Evolutionary conservation across 108 stramenopile species (phyloP).

Genomic region (Cyclotella kingstonii): DNA sequence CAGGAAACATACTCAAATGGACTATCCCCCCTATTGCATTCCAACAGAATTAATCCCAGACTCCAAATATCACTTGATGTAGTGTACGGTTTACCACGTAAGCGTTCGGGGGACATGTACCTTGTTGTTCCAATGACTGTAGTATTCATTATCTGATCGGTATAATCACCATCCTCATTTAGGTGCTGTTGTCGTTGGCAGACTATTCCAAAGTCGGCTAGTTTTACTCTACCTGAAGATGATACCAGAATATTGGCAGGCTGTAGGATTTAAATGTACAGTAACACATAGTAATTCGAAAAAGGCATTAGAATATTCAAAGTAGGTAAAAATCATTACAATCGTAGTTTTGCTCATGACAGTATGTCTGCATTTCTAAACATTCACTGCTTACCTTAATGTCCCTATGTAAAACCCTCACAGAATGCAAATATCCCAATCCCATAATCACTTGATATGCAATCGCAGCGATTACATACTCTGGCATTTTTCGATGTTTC

Average conservation of each 20-base stretch:
- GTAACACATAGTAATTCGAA: background rate
- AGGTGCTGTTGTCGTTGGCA: slow-evolving; percentile 8
- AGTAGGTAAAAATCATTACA: too few relatives aligned
- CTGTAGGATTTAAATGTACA: background rate
- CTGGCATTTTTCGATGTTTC: slow-evolving; percentile 28
- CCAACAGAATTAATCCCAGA: slow-evolving; percentile 80
- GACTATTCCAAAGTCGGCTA: slow-evolving; percentile 92
- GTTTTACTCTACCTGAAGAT: slow-evolving; percentile 73
- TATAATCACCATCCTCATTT: slow-evolving; percentile 3
- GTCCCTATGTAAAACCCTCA: slow-evolving; percentile 84
- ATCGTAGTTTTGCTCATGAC: too few relatives aligned
- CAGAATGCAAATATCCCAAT: slow-evolving; percentile 80
- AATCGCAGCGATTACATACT: slow-evolving; percentile 64
- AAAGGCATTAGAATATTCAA: too few relatives aligned
- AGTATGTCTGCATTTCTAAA: background rate
- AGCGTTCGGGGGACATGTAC: slow-evolving; percentile 91
- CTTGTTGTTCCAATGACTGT: slow-evolving; percentile 86
- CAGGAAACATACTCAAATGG: slow-evolving; percentile 61
- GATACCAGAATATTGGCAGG: slow-evolving; percentile 85
- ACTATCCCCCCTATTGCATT: slow-evolving; percentile 55
- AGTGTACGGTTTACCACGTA: slow-evolving; percentile 73
- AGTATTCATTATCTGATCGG: slow-evolving; percentile 51
- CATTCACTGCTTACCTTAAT: slow-evolving; percentile 52
- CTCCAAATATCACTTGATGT: slow-evolving; percentile 85
- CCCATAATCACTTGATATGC: slow-evolving; percentile 86